Evolutionary conservation across 371 early-diverging fungal genomes (phyloP).

Genomic region (Lichtheimia corymbifera): DNA sequence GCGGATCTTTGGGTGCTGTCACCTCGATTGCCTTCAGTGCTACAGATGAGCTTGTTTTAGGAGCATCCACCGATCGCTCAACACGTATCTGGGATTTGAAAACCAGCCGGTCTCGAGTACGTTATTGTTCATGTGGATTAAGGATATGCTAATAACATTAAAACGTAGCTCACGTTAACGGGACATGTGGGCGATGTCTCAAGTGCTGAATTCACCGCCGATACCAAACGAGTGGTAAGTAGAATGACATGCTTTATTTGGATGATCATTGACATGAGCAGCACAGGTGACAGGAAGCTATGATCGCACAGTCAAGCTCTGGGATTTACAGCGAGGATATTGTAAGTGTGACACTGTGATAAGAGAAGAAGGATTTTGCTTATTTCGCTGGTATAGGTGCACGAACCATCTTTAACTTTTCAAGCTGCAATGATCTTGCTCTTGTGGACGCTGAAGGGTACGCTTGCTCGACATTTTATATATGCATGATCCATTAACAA

Average conservation of each 20-base stretch:
- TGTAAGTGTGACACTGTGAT: slow-evolving; percentile 56
- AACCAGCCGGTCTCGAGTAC: slow-evolving; percentile 70
- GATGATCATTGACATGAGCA: neutral
- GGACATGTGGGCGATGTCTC: slow-evolving; percentile 95
- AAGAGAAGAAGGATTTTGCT: neutral
- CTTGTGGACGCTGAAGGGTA: slow-evolving; percentile 84
- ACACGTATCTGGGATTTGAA: slow-evolving; percentile 84
- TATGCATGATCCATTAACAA: neutral
- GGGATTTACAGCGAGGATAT: slow-evolving; percentile 89
- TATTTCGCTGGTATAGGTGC: slow-evolving; percentile 46
- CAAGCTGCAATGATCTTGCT: slow-evolving; percentile 92
- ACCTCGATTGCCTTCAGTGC: slow-evolving; percentile 83
- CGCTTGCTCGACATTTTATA: neutral
- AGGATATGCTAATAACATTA: too few relatives aligned
- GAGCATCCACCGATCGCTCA: slow-evolving; percentile 89
- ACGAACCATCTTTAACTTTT: slow-evolving; percentile 89
- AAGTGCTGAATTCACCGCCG: slow-evolving; percentile 81
- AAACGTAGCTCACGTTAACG: slow-evolving; percentile 83
- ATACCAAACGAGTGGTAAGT: slow-evolving; percentile 77
- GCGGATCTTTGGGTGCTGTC: slow-evolving; percentile 85
- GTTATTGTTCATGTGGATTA: neutral
- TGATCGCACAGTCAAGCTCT: slow-evolving; percentile 94
- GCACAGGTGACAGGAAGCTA: slow-evolving; percentile 87
- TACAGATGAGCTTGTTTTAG: slow-evolving; percentile 78
- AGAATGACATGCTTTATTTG: neutral